These are phyloP conservation scores for Starmera dryadoides DNA, from an alignment of 805 yeast genomes.

Conservation along the genomic window DNA sequence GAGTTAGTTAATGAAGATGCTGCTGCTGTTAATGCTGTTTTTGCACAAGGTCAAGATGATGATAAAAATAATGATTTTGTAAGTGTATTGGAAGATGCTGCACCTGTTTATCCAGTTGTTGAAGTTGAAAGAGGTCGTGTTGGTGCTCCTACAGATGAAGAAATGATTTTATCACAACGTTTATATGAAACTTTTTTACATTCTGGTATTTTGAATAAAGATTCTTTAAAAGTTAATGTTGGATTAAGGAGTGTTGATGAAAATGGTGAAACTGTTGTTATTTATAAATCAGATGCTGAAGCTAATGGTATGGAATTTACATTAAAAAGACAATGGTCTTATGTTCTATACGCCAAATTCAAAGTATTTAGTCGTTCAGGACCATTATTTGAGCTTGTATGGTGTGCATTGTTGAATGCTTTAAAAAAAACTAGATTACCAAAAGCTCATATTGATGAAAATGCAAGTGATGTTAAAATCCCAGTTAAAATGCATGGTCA, in stretches of 20 bases:
- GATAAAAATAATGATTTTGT: constrained; percentile 10
- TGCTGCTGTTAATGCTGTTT: constrained; percentile 22
- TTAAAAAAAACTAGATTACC: constrained; percentile 58
- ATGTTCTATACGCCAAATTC: constrained; percentile 64
- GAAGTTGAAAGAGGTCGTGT: constrained; percentile 67
- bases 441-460: constrained; percentile 58
- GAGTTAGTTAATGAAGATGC: constrained; percentile 35
- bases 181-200: constrained; percentile 54
- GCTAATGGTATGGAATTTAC: constrained; percentile 21
- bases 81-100: constrained; percentile 22
- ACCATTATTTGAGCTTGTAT: constrained; percentile 71
- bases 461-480: constrained; percentile 42
- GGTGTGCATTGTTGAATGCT: constrained; percentile 62
- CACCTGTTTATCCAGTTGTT: constrained; percentile 62
- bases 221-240: constrained; percentile 50
- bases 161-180: constrained; percentile 64
- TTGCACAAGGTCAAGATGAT: constrained; percentile 26
- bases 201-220: constrained; percentile 42
- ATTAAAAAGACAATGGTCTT: constrained; percentile 41
- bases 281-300: constrained; percentile 38
- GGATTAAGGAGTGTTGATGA: constrained; percentile 44
- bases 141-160: constrained; percentile 84
- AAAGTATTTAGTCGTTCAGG: constrained; percentile 78
- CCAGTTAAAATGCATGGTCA: constrained; percentile 47
- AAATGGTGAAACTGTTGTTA: constrained; percentile 39